Conservation (phyloP, 2,329 filamentous ascomycete genomes). For the Tricladium varicosporioides region DNA sequence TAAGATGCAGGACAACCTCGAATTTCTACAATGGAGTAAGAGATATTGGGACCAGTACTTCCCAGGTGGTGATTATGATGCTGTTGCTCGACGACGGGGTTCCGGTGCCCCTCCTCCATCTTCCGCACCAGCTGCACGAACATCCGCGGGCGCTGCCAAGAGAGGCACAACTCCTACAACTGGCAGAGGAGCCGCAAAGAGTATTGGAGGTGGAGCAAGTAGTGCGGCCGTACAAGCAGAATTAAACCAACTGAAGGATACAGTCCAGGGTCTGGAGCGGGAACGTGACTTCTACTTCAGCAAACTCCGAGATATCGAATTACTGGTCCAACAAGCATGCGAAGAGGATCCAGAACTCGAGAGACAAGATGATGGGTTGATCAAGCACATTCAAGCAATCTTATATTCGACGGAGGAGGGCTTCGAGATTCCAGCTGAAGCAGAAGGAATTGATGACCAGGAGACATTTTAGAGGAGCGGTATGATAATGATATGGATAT, state of each 20-base stretch:
- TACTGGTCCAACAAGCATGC: conserved; percentile 88
- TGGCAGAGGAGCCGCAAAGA: conserved; percentile 43
- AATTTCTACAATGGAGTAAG: conserved; percentile 97
- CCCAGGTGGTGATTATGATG: conserved; percentile 95
- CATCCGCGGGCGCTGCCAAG: conserved; percentile 45
- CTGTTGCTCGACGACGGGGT: conserved; percentile 79
- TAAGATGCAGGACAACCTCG: conserved; percentile 99
- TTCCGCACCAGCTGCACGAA: conserved; percentile 47
- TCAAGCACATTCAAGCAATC: conserved; percentile 96
- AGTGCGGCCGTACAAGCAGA: conserved; percentile 77
- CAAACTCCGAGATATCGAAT: conserved; percentile 95
- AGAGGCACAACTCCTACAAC: conserved; percentile 42
- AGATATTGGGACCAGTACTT: conserved; percentile 98
- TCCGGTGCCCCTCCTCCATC: conserved; percentile 56
- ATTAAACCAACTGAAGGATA: conserved; percentile 88
- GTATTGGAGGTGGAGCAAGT: conserved; percentile 51
- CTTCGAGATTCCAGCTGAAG: conserved; percentile 84
- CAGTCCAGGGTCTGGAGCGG: conserved; percentile 88
- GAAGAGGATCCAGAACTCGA: conserved; percentile 91
- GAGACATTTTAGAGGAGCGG: conserved; percentile 64
- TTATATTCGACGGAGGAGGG: conserved; percentile 94
- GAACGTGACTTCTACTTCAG: conserved; percentile 99
- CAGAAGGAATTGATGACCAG: conserved; percentile 66
- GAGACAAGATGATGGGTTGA: conserved; percentile 85
- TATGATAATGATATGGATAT: conserved; percentile 24